These are phyloP conservation scores for Balamuthia mandrillaris DNA, from an alignment of 208 protist genomes.

Conservation along the genomic window DNA sequence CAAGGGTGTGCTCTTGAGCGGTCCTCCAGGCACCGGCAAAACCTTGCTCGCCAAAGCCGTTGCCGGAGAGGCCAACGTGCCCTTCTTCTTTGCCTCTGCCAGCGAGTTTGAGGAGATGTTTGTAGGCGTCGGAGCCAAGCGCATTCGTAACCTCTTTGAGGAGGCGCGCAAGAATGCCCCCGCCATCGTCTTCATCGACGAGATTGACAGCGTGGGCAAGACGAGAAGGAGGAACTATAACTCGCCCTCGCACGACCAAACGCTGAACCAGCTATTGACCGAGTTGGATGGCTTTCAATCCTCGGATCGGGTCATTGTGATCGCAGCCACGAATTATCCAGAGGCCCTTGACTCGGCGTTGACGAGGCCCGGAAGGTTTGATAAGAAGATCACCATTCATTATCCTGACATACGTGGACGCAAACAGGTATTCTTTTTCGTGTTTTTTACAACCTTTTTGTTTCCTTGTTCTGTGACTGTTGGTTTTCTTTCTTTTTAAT, in stretches of 20 bases:
- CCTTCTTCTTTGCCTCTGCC: slow-evolving; percentile 85
- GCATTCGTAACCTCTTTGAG: slow-evolving; percentile 90
- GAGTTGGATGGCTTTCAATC: slow-evolving; percentile 84
- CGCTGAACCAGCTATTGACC: slow-evolving; percentile 93
- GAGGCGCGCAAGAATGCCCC: slow-evolving; percentile 83
- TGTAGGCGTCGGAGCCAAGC: slow-evolving; percentile 90
- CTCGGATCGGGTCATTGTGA: slow-evolving; percentile 83
- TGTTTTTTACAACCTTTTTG: background rate
- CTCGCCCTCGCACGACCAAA: too few species aligned
- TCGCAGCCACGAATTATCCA: slow-evolving; percentile 96
- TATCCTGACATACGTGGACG: slow-evolving; percentile 67
- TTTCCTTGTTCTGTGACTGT: background rate
- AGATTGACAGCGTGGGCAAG: slow-evolving; percentile 93
- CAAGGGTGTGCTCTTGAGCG: slow-evolving; percentile 91
- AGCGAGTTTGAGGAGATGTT: slow-evolving; percentile 96
- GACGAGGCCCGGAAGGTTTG: slow-evolving; percentile 81
- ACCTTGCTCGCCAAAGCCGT: slow-evolving; percentile 72
- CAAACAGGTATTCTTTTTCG: slow-evolving; percentile 16
- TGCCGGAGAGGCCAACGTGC: slow-evolving; percentile 80
- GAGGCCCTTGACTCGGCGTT: slow-evolving; percentile 89
- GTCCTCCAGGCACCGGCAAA: slow-evolving; percentile 94
- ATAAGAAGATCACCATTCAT: slow-evolving; percentile 64
- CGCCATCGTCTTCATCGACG: slow-evolving; percentile 97
- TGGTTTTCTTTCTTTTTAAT: background rate
- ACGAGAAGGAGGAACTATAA: slow-evolving; percentile 68